A percentile compares a stretch with the other conserved stretches of the same genome.
phyloP scores from a whole-genome alignment of 2,329 filamentous ascomycete species.

The Calonectria pteridis region DNA sequence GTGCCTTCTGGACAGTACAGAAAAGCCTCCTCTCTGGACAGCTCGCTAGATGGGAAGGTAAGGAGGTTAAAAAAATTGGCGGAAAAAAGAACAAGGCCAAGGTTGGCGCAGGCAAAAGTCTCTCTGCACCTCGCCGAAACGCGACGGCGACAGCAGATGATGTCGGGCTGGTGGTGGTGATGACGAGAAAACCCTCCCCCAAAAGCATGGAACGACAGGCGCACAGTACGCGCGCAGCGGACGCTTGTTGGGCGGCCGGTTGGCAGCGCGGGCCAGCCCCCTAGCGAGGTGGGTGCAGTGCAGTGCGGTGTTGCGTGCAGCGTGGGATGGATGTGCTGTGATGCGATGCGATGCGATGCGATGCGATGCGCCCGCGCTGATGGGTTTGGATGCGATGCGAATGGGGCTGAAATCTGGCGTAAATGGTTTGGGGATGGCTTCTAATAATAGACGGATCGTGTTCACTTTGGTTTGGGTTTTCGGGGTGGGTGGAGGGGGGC shows the following conservation, averaged over 20 bases:
- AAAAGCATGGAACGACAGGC: constrained; percentile 1
- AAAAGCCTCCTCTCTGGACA: neutral
- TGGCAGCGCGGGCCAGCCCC: neutral
- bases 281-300: neutral
- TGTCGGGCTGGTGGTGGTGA: neutral
- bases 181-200: neutral
- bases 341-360: constrained; percentile 33
- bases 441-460: constrained; percentile 50
- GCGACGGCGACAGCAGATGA: neutral
- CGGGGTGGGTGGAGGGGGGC: constrained; percentile 34
- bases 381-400: constrained; percentile 32
- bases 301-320: neutral
- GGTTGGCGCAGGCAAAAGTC: neutral
- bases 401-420: constrained; percentile 49
- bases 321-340: constrained; percentile 10
- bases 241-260: neutral
- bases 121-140: neutral
- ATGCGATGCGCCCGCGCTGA: constrained; percentile 28
- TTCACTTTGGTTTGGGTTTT: constrained; percentile 39
- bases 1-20: neutral
- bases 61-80: neutral
- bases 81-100: neutral
- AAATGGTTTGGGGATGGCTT: constrained; percentile 39
- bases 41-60: neutral
- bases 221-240: neutral